phyloP scores from a whole-genome alignment of 2,329 filamentous ascomycete species.

The Cordyceps javanica region DNA sequence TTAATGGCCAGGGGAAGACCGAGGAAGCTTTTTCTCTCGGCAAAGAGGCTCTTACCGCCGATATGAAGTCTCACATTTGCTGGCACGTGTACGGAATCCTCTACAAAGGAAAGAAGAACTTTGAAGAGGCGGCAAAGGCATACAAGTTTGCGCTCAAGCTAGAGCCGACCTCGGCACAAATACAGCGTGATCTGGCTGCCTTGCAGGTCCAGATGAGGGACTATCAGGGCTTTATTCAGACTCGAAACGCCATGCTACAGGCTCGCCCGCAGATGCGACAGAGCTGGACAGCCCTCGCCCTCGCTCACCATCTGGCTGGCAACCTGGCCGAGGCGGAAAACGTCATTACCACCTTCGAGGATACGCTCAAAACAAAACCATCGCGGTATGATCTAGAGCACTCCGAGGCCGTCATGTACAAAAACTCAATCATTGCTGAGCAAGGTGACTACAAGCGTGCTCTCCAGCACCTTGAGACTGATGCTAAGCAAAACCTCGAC shows the following conservation, averaged over 20 bases:
- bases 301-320: slow-evolving; percentile 86
- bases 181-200: slow-evolving; percentile 86
- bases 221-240: slow-evolving; percentile 88
- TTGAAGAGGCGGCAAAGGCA: slow-evolving; percentile 97
- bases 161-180: slow-evolving; percentile 91
- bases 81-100: slow-evolving; percentile 98
- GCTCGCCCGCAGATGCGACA: slow-evolving; percentile 74
- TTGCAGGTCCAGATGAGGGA: slow-evolving; percentile 96
- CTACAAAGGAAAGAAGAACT: slow-evolving; percentile 92
- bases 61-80: slow-evolving; percentile 99
- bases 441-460: slow-evolving; percentile 76
- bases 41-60: slow-evolving; percentile 85
- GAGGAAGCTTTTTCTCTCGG: slow-evolving; percentile 92
- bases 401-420: slow-evolving; percentile 90
- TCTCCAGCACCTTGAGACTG: slow-evolving; percentile 75
- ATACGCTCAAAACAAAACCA: slow-evolving; percentile 78
- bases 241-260: slow-evolving; percentile 80
- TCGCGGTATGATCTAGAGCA: slow-evolving; percentile 80
- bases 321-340: slow-evolving; percentile 83
- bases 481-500: slow-evolving; percentile 74
- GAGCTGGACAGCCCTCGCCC: slow-evolving; percentile 96
- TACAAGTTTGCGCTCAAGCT: slow-evolving; percentile 93
- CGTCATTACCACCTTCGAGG: slow-evolving; percentile 85
- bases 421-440: slow-evolving; percentile 90
- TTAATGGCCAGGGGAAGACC: slow-evolving; percentile 85